A percentile compares a stretch with the other conserved stretches of the same genome.
phyloP scores from a whole-genome alignment of 805 yeast species.

The Kuraishia cidri region DNA sequence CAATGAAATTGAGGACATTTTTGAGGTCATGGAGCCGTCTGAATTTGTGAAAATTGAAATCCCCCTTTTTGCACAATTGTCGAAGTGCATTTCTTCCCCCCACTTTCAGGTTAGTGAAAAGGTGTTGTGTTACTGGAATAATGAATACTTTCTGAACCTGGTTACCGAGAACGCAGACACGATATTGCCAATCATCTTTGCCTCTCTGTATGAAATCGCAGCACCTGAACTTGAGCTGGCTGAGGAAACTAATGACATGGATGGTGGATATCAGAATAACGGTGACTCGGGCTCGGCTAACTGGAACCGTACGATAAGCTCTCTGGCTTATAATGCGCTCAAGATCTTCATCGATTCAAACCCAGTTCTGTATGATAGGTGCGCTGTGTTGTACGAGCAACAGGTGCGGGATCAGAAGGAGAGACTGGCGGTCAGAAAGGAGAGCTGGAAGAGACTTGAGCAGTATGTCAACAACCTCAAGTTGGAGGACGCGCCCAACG shows the following conservation, averaged over 20 bases:
- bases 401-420: conserved; percentile 65
- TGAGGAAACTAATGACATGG: conserved; percentile 5
- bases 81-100: conserved; percentile 88
- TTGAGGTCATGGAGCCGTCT: conserved; percentile 89
- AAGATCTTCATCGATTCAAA: conserved; percentile 90
- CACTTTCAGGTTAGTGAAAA: conserved; percentile 98
- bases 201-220: conserved; percentile 82
- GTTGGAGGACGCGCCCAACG: conserved; percentile 2
- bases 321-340: conserved; percentile 83
- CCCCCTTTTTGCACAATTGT: conserved; percentile 87
- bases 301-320: conserved; percentile 93
- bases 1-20: conserved; percentile 93
- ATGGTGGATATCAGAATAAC: conserved; percentile 8
- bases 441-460: conserved; percentile 67
- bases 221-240: conserved; percentile 20
- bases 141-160: conserved; percentile 83
- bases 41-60: conserved; percentile 89
- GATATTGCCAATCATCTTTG: conserved; percentile 84
- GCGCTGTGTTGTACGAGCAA: conserved; percentile 81
- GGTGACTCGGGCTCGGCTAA: conserved; percentile 33
- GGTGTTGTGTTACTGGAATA: conserved; percentile 88
- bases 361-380: conserved; percentile 84
- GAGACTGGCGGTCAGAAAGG: conserved; percentile 50
- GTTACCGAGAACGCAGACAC: conserved; percentile 91
- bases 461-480: conserved; percentile 35